Evolutionary conservation across 2,329 filamentous ascomycete genomes (phyloP).

Genomic region (Fusarium coffeatum): DNA sequence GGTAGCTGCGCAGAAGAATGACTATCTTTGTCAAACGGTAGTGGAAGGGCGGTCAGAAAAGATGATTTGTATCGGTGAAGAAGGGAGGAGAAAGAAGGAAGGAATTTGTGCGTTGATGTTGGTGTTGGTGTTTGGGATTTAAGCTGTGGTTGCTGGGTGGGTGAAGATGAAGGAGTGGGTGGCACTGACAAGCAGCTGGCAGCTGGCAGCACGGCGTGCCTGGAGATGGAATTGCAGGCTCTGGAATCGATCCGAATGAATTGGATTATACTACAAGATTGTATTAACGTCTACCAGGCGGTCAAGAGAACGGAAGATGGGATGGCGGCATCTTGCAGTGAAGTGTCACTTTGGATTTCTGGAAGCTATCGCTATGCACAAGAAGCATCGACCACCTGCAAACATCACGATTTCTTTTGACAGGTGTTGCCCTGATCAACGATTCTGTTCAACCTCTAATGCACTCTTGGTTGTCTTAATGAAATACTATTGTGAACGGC

Average conservation of each 20-base stretch:
- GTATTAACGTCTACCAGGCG: too few relatives aligned
- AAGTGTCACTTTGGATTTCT: constrained; percentile 7
- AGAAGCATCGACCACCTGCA: too few relatives aligned
- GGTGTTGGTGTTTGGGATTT: background rate
- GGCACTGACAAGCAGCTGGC: constrained; percentile 22
- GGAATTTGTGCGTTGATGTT: background rate
- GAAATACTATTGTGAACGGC: background rate
- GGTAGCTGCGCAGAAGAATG: constrained; percentile 26
- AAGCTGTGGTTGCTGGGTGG: background rate
- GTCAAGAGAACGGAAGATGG: background rate
- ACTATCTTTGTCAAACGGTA: constrained; percentile 8
- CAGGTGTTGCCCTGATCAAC: background rate
- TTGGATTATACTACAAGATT: background rate
- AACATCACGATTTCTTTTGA: background rate
- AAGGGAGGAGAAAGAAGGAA: background rate
- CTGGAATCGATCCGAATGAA: background rate
- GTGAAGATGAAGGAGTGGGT: background rate
- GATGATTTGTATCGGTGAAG: background rate
- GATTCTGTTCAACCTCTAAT: too few relatives aligned
- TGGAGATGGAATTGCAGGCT: background rate
- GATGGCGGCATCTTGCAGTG: background rate
- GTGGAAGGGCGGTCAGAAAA: constrained; percentile 10
- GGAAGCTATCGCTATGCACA: background rate
- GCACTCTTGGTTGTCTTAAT: too few relatives aligned
- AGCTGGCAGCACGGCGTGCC: background rate